Evolutionary conservation across 2,329 filamentous ascomycete species (phyloP).

Genomic region (Phoma sp.): DNA sequence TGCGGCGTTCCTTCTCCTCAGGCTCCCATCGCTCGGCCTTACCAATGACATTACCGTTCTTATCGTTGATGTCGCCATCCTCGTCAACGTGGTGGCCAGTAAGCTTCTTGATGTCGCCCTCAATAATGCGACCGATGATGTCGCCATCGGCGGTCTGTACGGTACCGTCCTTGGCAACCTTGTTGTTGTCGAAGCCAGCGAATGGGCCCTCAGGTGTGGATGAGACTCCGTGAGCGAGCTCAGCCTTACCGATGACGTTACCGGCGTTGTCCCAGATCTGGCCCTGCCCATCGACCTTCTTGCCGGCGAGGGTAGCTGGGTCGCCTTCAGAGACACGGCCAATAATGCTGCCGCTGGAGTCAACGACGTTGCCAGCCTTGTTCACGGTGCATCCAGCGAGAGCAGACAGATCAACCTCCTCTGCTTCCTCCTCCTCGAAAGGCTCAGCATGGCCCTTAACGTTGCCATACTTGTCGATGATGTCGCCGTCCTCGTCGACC

Average conservation of each 20-base stretch:
- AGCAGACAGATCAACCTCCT: conserved; percentile 62
- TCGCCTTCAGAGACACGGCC: conserved; percentile 66
- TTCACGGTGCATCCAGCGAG: conserved; percentile 68
- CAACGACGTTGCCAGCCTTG: conserved; percentile 68
- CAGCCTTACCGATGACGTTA: conserved; percentile 65
- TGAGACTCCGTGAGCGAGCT: conserved; percentile 61
- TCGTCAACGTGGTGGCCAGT: conserved; percentile 59
- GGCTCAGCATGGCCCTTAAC: conserved; percentile 66
- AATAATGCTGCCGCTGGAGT: conserved; percentile 63
- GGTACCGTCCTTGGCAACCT: conserved; percentile 64
- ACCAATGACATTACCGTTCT: conserved; percentile 61
- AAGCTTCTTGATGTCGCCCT: conserved; percentile 60
- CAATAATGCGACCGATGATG: conserved; percentile 58
- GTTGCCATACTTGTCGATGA: conserved; percentile 76
- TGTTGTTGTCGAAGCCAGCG: conserved; percentile 64
- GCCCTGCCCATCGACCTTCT: conserved; percentile 67
- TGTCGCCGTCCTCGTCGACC: conserved; percentile 83
- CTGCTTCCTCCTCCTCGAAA: conserved; percentile 58
- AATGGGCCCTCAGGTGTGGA: conserved; percentile 63
- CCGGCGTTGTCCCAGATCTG: conserved; percentile 70
- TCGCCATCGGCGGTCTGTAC: conserved; percentile 55
- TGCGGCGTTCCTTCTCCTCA: conserved; percentile 59
- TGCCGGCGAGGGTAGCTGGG: conserved; percentile 61
- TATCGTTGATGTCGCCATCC: conserved; percentile 60
- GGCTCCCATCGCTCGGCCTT: conserved; percentile 61